Evolutionary conservation across 306 rosid genomes (phyloP).

Genomic region (Castanospermum australe): DNA sequence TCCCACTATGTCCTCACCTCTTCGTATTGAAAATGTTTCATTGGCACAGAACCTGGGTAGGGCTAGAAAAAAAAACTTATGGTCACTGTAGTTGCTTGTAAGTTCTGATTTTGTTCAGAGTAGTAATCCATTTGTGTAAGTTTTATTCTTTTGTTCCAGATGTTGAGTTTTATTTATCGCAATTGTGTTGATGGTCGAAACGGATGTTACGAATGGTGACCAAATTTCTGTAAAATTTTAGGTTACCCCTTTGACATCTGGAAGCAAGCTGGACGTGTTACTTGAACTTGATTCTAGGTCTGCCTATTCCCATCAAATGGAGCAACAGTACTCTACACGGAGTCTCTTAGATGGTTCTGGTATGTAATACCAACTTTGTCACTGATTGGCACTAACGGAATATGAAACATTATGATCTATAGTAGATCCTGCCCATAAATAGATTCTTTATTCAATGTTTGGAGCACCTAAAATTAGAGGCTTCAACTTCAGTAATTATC

Average conservation of each 20-base stretch:
- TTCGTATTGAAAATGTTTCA: neutral
- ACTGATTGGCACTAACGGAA: neutral
- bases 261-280: conserved; percentile 31
- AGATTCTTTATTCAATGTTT: neutral
- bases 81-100: neutral
- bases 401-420: neutral
- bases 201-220: conserved; percentile 16
- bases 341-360: conserved; percentile 60
- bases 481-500: neutral
- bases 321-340: conserved; percentile 54
- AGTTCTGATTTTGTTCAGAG: neutral
- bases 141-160: neutral
- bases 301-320: conserved; percentile 64
- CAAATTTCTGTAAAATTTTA: conserved; percentile 33
- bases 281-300: conserved; percentile 42
- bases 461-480: neutral
- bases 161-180: neutral
- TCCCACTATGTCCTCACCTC: neutral
- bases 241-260: conserved; percentile 37
- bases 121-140: neutral
- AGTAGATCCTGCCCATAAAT: neutral
- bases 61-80: neutral
- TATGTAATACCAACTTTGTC: conserved; percentile 30
- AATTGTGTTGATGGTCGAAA: neutral
- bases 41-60: neutral